Percentiles rank a stretch among this genome's conserved stretches.
These are phyloP conservation scores for Mortierella sp. DNA, from an alignment of 371 early-diverging fungal species.

Conservation along the genomic window DNA sequence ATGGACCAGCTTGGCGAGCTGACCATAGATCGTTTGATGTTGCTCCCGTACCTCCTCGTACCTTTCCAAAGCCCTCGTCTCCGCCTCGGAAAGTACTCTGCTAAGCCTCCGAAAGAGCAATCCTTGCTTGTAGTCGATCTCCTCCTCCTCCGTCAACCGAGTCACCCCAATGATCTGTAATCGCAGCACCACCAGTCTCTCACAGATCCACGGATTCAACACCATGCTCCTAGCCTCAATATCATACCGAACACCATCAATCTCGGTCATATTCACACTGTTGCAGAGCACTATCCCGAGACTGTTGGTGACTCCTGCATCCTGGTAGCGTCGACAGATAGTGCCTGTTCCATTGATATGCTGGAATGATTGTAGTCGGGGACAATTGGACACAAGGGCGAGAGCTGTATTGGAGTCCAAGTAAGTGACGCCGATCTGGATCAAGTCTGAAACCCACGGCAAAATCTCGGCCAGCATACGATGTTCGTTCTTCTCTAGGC, in stretches of 20 bases:
- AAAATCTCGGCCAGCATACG: not conserved
- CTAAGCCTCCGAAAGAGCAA: not conserved
- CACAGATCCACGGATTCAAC: not conserved
- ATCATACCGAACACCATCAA: not conserved
- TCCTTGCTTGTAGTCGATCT: not conserved
- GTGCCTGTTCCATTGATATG: not conserved
- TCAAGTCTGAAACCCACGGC: not conserved
- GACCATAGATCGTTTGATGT: not conserved
- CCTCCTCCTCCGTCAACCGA: slow-evolving; percentile 1
- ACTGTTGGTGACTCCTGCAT: not conserved
- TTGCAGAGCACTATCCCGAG: not conserved
- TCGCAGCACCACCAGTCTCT: not conserved
- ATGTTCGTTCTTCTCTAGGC: not conserved
- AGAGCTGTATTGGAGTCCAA: not conserved
- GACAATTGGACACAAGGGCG: not conserved
- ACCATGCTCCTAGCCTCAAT: not conserved
- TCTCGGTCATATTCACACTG: not conserved
- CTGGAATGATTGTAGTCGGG: not conserved
- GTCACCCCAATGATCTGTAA: not conserved
- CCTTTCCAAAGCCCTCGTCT: not conserved
- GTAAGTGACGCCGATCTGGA: not conserved
- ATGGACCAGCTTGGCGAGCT: not conserved
- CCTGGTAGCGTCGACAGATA: not conserved
- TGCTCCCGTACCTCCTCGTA: not conserved
- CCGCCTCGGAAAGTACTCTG: not conserved